Base-by-base conservation (phyloP, 2,329 filamentous ascomycete species). In the Aquanectria penicillioides region DNA sequence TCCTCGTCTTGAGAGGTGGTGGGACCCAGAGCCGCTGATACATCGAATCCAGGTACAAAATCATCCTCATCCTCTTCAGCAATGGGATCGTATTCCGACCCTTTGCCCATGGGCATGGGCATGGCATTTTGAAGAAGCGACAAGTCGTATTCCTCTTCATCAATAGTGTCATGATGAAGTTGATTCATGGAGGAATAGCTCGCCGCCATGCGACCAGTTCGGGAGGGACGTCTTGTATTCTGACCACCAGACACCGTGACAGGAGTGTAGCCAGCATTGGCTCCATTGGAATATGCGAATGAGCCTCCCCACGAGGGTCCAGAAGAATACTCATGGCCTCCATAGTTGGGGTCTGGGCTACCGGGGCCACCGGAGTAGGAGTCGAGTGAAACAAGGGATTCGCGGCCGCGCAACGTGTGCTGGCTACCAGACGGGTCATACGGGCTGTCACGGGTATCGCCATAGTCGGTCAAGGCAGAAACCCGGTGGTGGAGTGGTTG, bases 21-120 rank as follows among this genome's bases (percentile, higher is more conserved):
- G 3, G 82, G 83, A 0, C 83, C 81, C 6, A 81, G 70, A 5
- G 76, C 77, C 29, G 77, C 78, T 8, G 78, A 78, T 13, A 85
- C 59, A 59, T 86, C 82, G 55, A 84, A 79, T 4, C 73, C 71
- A 2, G 75, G 71, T 7, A 71, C 71, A 23, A 66, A 71, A 13
- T 71, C 63, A 3, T 73, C 71, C 11, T 71, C 64, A 2, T 73
- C 73, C 8, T 78, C 71, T 13, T 73, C 69, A 2, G 64, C 49
- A 12, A 74, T 72, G 8, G 72, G 69, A 11, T 71, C 70, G 26
- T 78, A 75, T 2, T 71, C 67, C 11, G 70, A 69, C 7, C 70
- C 67, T 20, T 70, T 74, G 26, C 70, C 77, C 61, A 82, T 75
- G 2, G 80, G 75, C 3, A 77, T 76, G 5, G 80, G 75, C 3